Conservation (phyloP, 1,139 yeast species). For the Yamadazyma blattariae region DNA sequence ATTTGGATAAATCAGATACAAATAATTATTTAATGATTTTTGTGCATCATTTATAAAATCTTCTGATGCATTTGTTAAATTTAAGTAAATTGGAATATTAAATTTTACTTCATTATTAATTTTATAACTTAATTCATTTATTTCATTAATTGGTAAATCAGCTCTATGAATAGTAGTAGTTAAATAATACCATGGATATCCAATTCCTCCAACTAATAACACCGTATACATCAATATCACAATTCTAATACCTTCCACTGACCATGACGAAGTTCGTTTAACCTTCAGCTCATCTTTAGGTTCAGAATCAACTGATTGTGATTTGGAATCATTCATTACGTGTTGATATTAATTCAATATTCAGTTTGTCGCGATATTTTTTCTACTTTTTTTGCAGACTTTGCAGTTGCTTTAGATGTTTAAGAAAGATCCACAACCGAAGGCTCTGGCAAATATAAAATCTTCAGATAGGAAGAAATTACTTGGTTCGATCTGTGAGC, state of each 20-base stretch:
- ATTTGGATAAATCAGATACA: conserved; percentile 21
- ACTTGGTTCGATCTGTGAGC: conserved; percentile 43
- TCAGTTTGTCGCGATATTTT: too few species aligned
- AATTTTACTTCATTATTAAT: conserved; percentile 36
- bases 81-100: conserved; percentile 58
- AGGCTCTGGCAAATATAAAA: conserved; percentile 76
- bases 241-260: conserved; percentile 9
- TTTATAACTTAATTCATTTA: conserved; percentile 38
- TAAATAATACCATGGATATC: conserved; percentile 69
- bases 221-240: conserved; percentile 12
- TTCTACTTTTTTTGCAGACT: too few species aligned
- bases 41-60: conserved; percentile 29
- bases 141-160: conserved; percentile 57
- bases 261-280: conserved; percentile 5
- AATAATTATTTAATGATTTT: conserved; percentile 22
- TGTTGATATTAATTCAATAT: too few species aligned
- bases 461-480: conserved; percentile 76
- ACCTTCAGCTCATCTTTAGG: too few species aligned
- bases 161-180: conserved; percentile 79
- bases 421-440: conserved; percentile 60
- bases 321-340: neutral
- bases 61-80: conserved; percentile 30
- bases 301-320: too few species aligned
- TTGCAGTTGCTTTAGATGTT: too few species aligned
- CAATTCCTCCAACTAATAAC: conserved; percentile 43